Evolutionary conservation across 176 grass and related monocot genomes (phyloP).

Genomic region (Pontederia crassipes): DNA sequence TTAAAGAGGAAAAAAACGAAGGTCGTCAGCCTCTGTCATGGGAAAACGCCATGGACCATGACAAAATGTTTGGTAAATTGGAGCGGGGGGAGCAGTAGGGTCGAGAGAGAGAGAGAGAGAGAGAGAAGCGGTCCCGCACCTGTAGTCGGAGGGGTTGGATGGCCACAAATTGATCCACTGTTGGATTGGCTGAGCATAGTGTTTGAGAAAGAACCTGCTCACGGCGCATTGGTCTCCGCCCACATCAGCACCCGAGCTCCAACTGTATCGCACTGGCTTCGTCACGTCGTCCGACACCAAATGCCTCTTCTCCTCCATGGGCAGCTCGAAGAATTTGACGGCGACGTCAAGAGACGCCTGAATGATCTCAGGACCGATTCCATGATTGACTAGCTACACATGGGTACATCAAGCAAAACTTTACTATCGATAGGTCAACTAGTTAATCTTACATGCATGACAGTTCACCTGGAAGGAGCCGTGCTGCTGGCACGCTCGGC

Average conservation of each 20-base stretch:
- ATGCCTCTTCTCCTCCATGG: constrained; percentile 6
- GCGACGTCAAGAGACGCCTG: constrained; percentile 1
- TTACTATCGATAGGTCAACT: too few species aligned
- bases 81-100: neutral
- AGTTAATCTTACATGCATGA: too few species aligned
- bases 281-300: constrained; percentile 14
- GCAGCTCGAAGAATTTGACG: constrained; percentile 17
- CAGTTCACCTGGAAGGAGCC: too few species aligned
- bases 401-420: neutral
- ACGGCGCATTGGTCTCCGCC: constrained; percentile 2
- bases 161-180: constrained; percentile 30
- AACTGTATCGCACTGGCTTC: constrained; percentile 15
- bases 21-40: too few species aligned
- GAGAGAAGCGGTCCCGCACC: neutral
- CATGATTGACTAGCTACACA: constrained; percentile 13
- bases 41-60: too few species aligned
- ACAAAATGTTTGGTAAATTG: too few species aligned
- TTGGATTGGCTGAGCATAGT: constrained; percentile 20
- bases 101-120: neutral
- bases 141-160: constrained; percentile 12
- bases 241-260: constrained; percentile 5
- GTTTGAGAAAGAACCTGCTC: constrained; percentile 23
- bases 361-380: constrained; percentile 1
- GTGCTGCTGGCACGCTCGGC: too few species aligned
- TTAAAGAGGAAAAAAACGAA: too few species aligned